These are phyloP conservation scores for Backusella morwellensis DNA, from an alignment of 192 early-diverging fungal species.

Conservation along the genomic window DNA sequence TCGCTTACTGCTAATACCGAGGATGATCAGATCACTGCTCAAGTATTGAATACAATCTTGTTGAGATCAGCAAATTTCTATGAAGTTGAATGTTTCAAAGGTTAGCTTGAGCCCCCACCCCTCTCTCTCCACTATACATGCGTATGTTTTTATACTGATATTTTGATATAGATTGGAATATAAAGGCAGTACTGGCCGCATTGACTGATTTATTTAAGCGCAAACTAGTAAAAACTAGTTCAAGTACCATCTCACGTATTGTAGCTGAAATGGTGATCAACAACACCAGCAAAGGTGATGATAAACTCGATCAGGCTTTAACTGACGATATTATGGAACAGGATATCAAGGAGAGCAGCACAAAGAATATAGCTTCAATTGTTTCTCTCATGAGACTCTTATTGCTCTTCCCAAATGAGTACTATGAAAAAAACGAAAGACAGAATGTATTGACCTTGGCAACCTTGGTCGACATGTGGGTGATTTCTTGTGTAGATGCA, in stretches of 20 bases:
- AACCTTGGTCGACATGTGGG: slow-evolving; percentile 29
- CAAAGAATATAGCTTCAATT: not conserved
- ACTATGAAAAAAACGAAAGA: slow-evolving; percentile 45
- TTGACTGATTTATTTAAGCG: slow-evolving; percentile 12
- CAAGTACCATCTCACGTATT: not conserved
- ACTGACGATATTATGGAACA: not conserved
- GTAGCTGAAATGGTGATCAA: not conserved
- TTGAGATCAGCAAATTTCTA: slow-evolving; percentile 49
- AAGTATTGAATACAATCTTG: slow-evolving; percentile 34
- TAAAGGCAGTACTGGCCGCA: slow-evolving; percentile 8
- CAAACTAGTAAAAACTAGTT: not conserved
- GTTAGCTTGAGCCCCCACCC: not conserved
- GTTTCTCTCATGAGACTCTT: slow-evolving; percentile 36
- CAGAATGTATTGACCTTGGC: slow-evolving; percentile 35
- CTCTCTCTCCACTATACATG: too few species aligned
- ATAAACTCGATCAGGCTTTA: not conserved
- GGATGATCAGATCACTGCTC: slow-evolving; percentile 15
- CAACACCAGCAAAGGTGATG: not conserved
- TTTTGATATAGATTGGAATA: slow-evolving; percentile 11
- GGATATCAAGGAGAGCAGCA: not conserved
- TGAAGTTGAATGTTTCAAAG: slow-evolving; percentile 42
- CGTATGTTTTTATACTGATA: not conserved
- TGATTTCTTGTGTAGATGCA: slow-evolving; percentile 9
- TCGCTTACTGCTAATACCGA: slow-evolving; percentile 19
- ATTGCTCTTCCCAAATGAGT: slow-evolving; percentile 48